Conservation (phyloP, 169 alveolate genomes). For the Haemoproteus tartakovskyi region DNA sequence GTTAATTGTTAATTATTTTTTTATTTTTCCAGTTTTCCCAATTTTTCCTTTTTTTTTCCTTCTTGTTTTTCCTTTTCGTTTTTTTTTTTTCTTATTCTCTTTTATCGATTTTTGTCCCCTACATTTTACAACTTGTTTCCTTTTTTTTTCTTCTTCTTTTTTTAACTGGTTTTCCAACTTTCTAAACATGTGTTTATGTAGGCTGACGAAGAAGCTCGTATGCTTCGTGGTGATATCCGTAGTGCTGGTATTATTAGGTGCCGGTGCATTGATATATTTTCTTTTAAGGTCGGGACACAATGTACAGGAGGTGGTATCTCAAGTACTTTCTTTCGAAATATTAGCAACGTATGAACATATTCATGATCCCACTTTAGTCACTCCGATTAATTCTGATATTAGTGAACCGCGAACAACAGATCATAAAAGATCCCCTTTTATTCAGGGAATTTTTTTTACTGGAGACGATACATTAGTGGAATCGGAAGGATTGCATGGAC, state of each 20-base stretch:
- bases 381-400: conserved; percentile 4
- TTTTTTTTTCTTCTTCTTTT: no score
- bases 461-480: conserved; percentile 45
- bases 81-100: no score
- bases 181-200: conserved; percentile 31
- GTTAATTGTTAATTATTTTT: no score
- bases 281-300: background rate
- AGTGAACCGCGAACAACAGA: background rate
- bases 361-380: conserved; percentile 22
- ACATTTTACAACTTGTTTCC: no score
- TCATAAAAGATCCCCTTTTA: conserved; percentile 38
- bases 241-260: conserved; percentile 1
- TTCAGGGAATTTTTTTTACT: conserved; percentile 68
- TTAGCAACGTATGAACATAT: conserved; percentile 16
- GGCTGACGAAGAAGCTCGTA: conserved; percentile 1
- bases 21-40: no score
- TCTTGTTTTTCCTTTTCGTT: no score
- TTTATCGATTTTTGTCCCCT: no score
- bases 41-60: no score
- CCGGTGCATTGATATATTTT: conserved; percentile 14
- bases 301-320: background rate
- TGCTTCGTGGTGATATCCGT: conserved; percentile 10
- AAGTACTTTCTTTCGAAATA: conserved; percentile 22
- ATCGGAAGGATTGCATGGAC: conserved; percentile 60
- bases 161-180: no score